phyloP scores from a whole-genome alignment of 768 basidiomycete species.

The Serpula lacrymans region DNA sequence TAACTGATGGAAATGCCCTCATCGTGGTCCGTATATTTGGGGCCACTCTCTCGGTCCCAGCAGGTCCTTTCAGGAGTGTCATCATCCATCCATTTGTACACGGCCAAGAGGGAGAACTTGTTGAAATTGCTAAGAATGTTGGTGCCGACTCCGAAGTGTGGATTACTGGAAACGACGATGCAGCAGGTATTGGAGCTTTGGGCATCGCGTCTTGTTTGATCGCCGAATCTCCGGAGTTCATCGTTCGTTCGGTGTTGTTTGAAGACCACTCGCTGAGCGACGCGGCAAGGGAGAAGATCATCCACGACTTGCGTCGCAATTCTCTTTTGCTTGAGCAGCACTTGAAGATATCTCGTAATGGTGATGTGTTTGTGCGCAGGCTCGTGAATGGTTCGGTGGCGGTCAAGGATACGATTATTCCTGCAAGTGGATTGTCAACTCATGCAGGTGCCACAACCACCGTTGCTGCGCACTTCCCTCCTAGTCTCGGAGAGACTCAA shows the following conservation, averaged over 20 bases:
- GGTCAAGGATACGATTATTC: constrained; percentile 13
- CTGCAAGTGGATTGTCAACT: background rate
- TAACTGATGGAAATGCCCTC: constrained; percentile 1
- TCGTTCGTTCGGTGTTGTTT: constrained; percentile 24
- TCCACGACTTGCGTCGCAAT: constrained; percentile 24
- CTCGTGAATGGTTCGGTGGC: constrained; percentile 23
- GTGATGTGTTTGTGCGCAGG: constrained; percentile 25
- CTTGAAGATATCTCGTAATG: constrained; percentile 22
- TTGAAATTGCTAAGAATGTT: constrained; percentile 22
- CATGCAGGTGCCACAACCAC: background rate
- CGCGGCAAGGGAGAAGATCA: constrained; percentile 17
- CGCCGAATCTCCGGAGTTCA: constrained; percentile 27
- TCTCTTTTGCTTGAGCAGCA: constrained; percentile 24
- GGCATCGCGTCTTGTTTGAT: constrained; percentile 25
- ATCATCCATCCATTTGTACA: constrained; percentile 23
- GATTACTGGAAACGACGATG: constrained; percentile 27
- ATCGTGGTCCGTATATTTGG: constrained; percentile 3
- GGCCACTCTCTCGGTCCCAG: background rate
- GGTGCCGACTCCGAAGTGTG: constrained; percentile 23
- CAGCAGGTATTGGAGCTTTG: constrained; percentile 26
- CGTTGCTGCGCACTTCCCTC: constrained; percentile 6
- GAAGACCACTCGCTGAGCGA: constrained; percentile 24
- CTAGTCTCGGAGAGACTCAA: background rate
- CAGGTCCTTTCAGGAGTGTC: constrained; percentile 17
- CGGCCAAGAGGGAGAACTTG: constrained; percentile 21